Percentiles rank a stretch among this genome's conserved stretches.
Evolutionary conservation across 2,329 filamentous ascomycete species (phyloP).

Genomic region (Penicillium sp.): DNA sequence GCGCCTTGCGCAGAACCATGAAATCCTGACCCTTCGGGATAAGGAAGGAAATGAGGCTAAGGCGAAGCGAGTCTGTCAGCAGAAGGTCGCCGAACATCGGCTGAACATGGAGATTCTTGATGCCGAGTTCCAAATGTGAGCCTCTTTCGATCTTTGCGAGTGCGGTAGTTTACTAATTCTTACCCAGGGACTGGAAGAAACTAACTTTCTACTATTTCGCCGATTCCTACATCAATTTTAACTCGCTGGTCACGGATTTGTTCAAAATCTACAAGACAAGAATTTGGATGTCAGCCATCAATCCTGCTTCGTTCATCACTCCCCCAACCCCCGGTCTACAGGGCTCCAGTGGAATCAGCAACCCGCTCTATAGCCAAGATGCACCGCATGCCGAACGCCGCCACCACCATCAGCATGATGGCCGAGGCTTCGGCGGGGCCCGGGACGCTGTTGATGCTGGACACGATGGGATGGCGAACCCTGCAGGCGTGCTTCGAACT

Average conservation of each 20-base stretch:
- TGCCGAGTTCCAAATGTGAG: constrained; percentile 97
- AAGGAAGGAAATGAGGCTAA: constrained; percentile 98
- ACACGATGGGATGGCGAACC: constrained; percentile 29
- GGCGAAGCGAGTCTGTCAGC: constrained; percentile 92
- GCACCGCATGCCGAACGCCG: constrained; percentile 37
- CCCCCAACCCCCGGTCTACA: constrained; percentile 66
- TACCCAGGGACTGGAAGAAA: constrained; percentile 90
- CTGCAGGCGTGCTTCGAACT: constrained; percentile 31
- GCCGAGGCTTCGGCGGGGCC: constrained; percentile 30
- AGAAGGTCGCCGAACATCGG: constrained; percentile 91
- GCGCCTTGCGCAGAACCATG: constrained; percentile 84
- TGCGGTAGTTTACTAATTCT: constrained; percentile 1
- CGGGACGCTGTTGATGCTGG: constrained; percentile 32
- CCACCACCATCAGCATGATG: constrained; percentile 43
- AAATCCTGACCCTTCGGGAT: constrained; percentile 82
- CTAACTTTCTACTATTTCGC: constrained; percentile 99
- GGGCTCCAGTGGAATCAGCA: constrained; percentile 65
- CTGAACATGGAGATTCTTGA: constrained; percentile 98
- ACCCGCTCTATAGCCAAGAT: constrained; percentile 56
- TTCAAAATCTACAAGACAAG: constrained; percentile 99
- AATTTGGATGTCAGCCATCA: constrained; percentile 99
- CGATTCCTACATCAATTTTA: constrained; percentile 98
- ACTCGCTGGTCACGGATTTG: constrained; percentile 90
- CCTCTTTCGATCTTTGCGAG: constrained; percentile 19
- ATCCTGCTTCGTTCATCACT: constrained; percentile 89